Conservation (phyloP, 208 protist genomes). For the Histomonas meleagridis region DNA sequence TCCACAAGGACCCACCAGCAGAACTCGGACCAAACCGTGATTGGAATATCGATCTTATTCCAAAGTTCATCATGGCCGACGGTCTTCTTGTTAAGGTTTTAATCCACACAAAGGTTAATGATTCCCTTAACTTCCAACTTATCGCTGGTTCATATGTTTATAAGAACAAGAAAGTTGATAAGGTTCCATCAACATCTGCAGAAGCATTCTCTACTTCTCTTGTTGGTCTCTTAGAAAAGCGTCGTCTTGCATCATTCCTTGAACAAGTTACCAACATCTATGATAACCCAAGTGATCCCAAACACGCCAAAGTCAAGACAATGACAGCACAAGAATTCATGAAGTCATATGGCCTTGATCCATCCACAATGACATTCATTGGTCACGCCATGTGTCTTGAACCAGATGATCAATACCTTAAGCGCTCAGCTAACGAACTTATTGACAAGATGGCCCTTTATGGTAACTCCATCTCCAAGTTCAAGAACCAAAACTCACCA, state of each 20-base stretch:
- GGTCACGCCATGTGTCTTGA: constrained; percentile 78
- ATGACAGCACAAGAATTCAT: constrained; percentile 78
- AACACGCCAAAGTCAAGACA: constrained; percentile 27
- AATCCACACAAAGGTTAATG: constrained; percentile 79
- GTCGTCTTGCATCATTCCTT: constrained; percentile 41
- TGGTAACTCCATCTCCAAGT: constrained; percentile 71
- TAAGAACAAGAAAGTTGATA: constrained; percentile 76
- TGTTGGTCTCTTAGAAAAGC: constrained; percentile 94
- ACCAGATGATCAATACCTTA: constrained; percentile 72
- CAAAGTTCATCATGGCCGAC: constrained; percentile 91
- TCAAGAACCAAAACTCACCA: constrained; percentile 69
- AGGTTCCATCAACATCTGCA: constrained; percentile 81
- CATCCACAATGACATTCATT: constrained; percentile 86
- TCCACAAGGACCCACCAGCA: not conserved
- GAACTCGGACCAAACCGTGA: constrained; percentile 63
- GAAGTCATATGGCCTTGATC: constrained; percentile 76
- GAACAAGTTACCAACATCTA: constrained; percentile 13
- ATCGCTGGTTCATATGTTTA: constrained; percentile 89
- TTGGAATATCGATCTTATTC: constrained; percentile 96
- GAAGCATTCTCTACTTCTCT: constrained; percentile 84
- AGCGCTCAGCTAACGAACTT: constrained; percentile 71
- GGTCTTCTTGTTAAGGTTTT: constrained; percentile 57
- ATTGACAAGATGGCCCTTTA: constrained; percentile 86
- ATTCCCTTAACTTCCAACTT: constrained; percentile 96
- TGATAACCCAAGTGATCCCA: not conserved